Percentiles rank a stretch among this genome's conserved stretches.
phyloP scores from a whole-genome alignment of 2,329 filamentous ascomycete species.

The Neonectria hederae region DNA sequence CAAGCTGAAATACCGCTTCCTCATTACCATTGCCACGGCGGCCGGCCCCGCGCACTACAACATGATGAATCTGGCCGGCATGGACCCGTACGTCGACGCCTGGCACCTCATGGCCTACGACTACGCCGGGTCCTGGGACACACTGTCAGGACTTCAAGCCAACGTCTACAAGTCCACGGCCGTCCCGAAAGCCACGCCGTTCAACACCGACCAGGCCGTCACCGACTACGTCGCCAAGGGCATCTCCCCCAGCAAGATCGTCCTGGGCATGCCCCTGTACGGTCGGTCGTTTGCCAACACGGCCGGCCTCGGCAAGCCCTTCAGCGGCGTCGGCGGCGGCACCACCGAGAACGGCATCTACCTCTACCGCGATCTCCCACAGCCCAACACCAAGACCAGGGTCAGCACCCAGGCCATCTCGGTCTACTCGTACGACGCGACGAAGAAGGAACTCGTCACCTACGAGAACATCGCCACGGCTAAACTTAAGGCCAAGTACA shows the following conservation, averaged over 20 bases:
- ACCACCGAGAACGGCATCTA: slow-evolving; percentile 69
- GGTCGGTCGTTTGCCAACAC: slow-evolving; percentile 79
- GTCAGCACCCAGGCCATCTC: slow-evolving; percentile 68
- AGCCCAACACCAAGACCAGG: slow-evolving; percentile 63
- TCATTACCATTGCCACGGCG: slow-evolving; percentile 61
- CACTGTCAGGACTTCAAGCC: slow-evolving; percentile 71
- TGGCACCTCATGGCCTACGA: slow-evolving; percentile 76
- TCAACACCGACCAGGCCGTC: slow-evolving; percentile 73
- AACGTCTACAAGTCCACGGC: slow-evolving; percentile 68
- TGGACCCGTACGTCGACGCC: slow-evolving; percentile 66
- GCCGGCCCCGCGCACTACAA: slow-evolving; percentile 60
- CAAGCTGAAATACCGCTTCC: slow-evolving; percentile 57
- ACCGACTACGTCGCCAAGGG: slow-evolving; percentile 60
- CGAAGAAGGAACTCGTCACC: slow-evolving; percentile 69
- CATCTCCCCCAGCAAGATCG: slow-evolving; percentile 71
- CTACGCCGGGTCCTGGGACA: slow-evolving; percentile 75
- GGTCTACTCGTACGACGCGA: slow-evolving; percentile 75
- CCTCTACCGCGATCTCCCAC: slow-evolving; percentile 78
- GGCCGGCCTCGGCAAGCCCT: slow-evolving; percentile 71
- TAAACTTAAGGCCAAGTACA: slow-evolving; percentile 69
- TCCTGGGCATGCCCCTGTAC: slow-evolving; percentile 81
- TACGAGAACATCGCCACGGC: slow-evolving; percentile 73
- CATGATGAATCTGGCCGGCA: slow-evolving; percentile 60
- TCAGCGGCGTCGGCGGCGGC: slow-evolving; percentile 70
- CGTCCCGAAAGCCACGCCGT: slow-evolving; percentile 69